Conservation (phyloP, 2,329 filamentous ascomycete species). For the Alternaria brassicicola region DNA sequence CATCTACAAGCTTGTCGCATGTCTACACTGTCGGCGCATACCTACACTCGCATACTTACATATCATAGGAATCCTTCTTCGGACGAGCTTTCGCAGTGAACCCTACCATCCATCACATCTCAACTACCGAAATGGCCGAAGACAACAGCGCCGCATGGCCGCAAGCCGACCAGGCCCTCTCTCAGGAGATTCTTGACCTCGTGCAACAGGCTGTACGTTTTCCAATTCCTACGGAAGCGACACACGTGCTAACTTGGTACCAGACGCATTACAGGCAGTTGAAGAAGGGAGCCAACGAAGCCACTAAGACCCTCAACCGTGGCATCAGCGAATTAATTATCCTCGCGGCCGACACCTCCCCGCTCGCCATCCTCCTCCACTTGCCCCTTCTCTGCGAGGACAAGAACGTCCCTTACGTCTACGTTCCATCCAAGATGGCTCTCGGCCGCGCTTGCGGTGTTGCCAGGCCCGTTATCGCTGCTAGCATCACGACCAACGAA, state of each 20-base stretch:
- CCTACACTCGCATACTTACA: neutral
- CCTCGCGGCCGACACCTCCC: constrained; percentile 79
- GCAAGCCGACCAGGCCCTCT: constrained; percentile 57
- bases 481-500: constrained; percentile 75
- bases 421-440: constrained; percentile 79
- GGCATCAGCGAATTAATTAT: constrained; percentile 90
- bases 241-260: neutral
- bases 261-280: constrained; percentile 31
- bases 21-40: neutral
- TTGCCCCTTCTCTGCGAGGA: constrained; percentile 89
- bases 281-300: constrained; percentile 60
- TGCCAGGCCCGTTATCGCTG: constrained; percentile 82
- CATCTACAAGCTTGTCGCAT: neutral
- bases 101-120: constrained; percentile 18
- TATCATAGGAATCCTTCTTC: constrained; percentile 33
- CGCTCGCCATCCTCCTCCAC: constrained; percentile 71
- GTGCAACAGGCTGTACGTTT: constrained; percentile 31
- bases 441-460: constrained; percentile 78
- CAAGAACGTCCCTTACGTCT: constrained; percentile 68
- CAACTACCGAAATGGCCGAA: constrained; percentile 30
- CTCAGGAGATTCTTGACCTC: constrained; percentile 53
- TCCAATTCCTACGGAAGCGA: neutral
- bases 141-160: constrained; percentile 44
- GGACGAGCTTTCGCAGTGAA: constrained; percentile 48
- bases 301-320: constrained; percentile 88